These are phyloP conservation scores for Micractinium sp. DNA, from an alignment of 139 green algal genomes.

Conservation along the genomic window DNA sequence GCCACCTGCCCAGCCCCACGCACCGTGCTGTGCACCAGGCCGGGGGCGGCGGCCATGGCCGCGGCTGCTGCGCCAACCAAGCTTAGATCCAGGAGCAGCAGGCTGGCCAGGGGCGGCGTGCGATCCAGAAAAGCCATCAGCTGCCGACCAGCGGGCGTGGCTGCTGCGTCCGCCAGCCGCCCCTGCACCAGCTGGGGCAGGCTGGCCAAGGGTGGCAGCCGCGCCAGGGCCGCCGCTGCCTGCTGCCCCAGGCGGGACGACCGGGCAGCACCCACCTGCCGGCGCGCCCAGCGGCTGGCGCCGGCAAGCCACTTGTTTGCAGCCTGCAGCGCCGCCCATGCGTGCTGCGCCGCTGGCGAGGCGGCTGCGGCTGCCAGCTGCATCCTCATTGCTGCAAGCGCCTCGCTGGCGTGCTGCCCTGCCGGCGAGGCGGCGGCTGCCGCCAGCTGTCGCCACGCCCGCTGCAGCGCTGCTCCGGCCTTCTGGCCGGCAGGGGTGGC, in stretches of 20 bases:
- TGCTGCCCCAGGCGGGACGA: not conserved
- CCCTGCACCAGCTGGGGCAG: not conserved
- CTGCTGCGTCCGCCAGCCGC: not conserved
- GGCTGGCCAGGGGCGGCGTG: constrained; percentile 10
- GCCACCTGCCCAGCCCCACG: not conserved
- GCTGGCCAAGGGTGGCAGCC: not conserved
- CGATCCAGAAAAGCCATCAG: not conserved
- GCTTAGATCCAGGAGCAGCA: constrained; percentile 12
- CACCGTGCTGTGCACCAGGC: constrained; percentile 29
- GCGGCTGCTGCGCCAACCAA: not conserved
- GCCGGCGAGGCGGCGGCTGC: constrained; percentile 3
- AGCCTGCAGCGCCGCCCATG: not conserved
- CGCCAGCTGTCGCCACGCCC: not conserved
- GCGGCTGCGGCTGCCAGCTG: not conserved
- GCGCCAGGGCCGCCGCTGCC: not conserved
- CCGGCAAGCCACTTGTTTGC: not conserved
- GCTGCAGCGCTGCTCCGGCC: not conserved
- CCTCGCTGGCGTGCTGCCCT: not conserved
- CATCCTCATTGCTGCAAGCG: not conserved
- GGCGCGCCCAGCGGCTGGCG: not conserved
- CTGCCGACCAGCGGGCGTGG: not conserved
- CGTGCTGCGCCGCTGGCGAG: not conserved
- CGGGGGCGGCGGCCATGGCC: constrained; percentile 10
- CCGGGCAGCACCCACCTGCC: not conserved
- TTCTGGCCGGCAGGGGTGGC: not conserved